Conservation (phyloP, 2,329 filamentous ascomycete genomes). For the Penicillium vulpinum region DNA sequence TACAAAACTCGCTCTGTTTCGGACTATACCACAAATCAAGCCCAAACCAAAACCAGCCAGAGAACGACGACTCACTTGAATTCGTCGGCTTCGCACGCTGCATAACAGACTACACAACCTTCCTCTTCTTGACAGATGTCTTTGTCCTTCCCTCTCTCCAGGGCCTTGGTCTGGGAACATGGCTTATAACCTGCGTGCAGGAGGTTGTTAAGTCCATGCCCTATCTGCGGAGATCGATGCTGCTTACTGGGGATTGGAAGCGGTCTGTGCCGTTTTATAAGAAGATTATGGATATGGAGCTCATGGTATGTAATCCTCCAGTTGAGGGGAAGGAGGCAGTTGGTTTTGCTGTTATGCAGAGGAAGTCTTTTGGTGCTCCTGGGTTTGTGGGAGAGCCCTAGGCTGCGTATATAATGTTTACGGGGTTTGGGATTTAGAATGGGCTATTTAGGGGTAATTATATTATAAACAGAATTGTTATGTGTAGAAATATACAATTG, state of each 20-base stretch:
- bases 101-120: slow-evolving; percentile 13
- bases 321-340: neutral
- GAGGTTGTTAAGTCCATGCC: slow-evolving; percentile 13
- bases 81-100: slow-evolving; percentile 14
- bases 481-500: neutral
- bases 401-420: no score
- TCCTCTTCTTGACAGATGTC: slow-evolving; percentile 15
- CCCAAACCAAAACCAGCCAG: neutral
- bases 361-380: neutral
- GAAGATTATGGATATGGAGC: slow-evolving; percentile 1
- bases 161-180: slow-evolving; percentile 9
- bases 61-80: neutral
- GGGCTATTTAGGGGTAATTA: no score
- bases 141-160: slow-evolving; percentile 8
- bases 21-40: neutral
- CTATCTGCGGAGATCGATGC: slow-evolving; percentile 11
- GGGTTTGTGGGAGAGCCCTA: neutral
- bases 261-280: slow-evolving; percentile 11
- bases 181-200: slow-evolving; percentile 17
- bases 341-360: slow-evolving; percentile 7
- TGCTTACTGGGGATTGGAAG: slow-evolving; percentile 11
- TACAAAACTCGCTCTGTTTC: slow-evolving; percentile 6
- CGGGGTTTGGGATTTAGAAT: no score
- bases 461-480: neutral
- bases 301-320: neutral